phyloP scores from a whole-genome alignment of 2,329 filamentous ascomycete species.

The Atkinsonella texensis region DNA sequence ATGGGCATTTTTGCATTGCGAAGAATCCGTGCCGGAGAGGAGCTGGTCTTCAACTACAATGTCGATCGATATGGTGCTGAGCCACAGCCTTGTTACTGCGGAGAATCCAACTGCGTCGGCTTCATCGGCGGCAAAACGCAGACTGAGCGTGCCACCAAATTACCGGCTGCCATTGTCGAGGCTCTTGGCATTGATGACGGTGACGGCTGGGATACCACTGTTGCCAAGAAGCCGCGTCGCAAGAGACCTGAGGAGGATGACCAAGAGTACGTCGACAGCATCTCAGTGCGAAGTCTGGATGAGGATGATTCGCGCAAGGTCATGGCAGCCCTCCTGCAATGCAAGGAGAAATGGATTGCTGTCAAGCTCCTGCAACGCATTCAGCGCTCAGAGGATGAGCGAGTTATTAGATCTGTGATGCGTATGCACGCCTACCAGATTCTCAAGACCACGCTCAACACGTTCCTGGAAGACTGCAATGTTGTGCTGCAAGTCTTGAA shows the following conservation, averaged over 20 bases:
- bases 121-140: conserved; percentile 98
- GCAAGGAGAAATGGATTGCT: conserved; percentile 98
- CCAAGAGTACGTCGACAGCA: conserved; percentile 88
- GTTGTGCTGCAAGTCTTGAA: conserved; percentile 81
- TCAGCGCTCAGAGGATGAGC: conserved; percentile 74
- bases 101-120: conserved; percentile 84
- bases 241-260: conserved; percentile 88
- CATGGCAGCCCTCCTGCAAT: conserved; percentile 93
- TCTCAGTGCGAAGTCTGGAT: conserved; percentile 66
- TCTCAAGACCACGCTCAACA: conserved; percentile 71
- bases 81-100: conserved; percentile 94
- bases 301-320: conserved; percentile 83
- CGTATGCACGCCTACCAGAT: conserved; percentile 97
- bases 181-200: conserved; percentile 89
- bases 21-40: conserved; percentile 74
- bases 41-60: conserved; percentile 98
- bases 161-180: conserved; percentile 81
- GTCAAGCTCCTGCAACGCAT: conserved; percentile 88
- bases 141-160: conserved; percentile 85
- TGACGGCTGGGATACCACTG: conserved; percentile 82
- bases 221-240: conserved; percentile 82
- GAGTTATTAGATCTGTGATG: conserved; percentile 76
- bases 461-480: conserved; percentile 82
- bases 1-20: conserved; percentile 98
- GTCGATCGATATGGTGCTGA: conserved; percentile 96